Evolutionary conservation across 106 monocot species (phyloP), one percentile per base, ranked within the genome.

Genomic region (Platanthera guangdongensis): DNA sequence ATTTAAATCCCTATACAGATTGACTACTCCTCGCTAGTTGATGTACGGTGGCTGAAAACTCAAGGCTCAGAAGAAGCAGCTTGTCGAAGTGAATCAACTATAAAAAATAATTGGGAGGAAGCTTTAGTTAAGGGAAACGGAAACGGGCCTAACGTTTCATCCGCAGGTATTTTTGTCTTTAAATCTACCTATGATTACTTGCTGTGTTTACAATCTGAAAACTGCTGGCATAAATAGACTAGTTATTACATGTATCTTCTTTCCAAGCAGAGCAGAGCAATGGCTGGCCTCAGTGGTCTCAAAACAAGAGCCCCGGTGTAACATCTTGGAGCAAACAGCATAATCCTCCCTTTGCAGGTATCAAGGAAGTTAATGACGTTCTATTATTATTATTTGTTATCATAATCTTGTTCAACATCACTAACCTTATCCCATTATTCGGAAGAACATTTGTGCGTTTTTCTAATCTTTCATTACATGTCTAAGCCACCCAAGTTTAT

Each of bases 1-100:
- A 16, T 2, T 53, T 9, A 30, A 75, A 52, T 9, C 39, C 14
- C 19, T 74, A 18, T 86, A 21, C 77, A 97, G 94, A 86, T 92
- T 69, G 88, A 90, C 39, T 94, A 81, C 77, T 11, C 83, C 15
- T 86, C 89, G 0, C 89, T 99, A 8, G 59, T 92, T 77, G 87
- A 99, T 81, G 89, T 94, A n/a, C 91, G 99, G 8, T 74, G 92
- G n/a, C 68, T 94, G 49, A 83, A 85, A 63, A 80, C 32, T 12
- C 71, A 39, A 8, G 79, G 78, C 45, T 28, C 74, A 7, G 74
- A 52, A 19, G 63, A 52, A 73, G 51, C 47, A 49, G 32, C 28
- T 15, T 25, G 45, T 50, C 18, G 51, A 53, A 72, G 51, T 79
- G 50, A 62, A 71, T 71, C 32, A 67, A 28, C n/a, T 14, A 51